Base-by-base conservation (phyloP, 805 yeast genomes). In the Cyberlindnera suaveolens region DNA sequence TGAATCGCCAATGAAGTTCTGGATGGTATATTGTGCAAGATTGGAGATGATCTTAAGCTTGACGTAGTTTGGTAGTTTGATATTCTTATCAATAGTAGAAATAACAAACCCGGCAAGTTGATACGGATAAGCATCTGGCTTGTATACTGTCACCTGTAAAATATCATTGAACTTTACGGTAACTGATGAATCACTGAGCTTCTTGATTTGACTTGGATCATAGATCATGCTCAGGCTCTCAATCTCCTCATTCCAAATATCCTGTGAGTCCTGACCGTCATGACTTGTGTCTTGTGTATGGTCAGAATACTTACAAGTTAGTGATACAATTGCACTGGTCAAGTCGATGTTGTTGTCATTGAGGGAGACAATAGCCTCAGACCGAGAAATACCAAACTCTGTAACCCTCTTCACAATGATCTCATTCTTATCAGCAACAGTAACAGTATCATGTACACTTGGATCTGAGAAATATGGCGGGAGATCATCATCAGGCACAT, bases 401-500 rank as follows among this genome's bases (percentile, higher is more conserved):
- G 69, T 56, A 14, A 91, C 62, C 43, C 83, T 68, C 26, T 77
- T 72, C 13, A 84, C 65, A 34, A 76, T 65, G 30, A 73, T 64
- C 47, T 75, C 84, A 34, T 84, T 67, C 41, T 74, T 71, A 19
- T 80, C 73, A 38, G 74, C 75, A 17, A 58, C 41, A 1, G 53
- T 53, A 19, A 58, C 41, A 0, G 82, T 68, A 51, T 81, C 88
- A 36, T 71, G 72, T 18, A 72, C 71, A 34, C 76, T 65, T 47
- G 80, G 78, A 15, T 73, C 70, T 3, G 52, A 16, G 54, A 85
- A 85, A 38, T 70, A 66, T 0, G 64, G 51, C 0, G 99, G 99
- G 29, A 91, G 66, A 55, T 91, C 99, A 57, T 90, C 98, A 49
- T 93, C 97, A 0, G 98, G 98, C 3, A 91, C 77, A 56, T 91